These are phyloP conservation scores for Heliamphora pulchella DNA, from an alignment of 179 eudicot genomes.

Conservation along the genomic window DNA sequence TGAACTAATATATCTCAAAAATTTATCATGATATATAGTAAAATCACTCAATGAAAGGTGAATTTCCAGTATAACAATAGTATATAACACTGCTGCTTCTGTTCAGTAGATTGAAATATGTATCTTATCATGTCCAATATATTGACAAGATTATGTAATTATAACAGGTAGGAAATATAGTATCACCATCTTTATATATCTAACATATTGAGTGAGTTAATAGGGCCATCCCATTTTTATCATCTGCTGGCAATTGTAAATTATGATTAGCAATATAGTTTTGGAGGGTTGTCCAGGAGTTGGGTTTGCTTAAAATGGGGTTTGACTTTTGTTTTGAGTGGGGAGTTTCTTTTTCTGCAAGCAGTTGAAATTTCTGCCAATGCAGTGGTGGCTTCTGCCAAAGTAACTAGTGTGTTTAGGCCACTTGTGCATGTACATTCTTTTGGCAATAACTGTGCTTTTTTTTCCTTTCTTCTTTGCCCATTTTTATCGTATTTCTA, in stretches of 20 bases:
- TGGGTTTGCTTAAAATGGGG: background rate
- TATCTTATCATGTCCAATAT: background rate
- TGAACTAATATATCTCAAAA: background rate
- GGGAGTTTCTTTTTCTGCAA: too few relatives aligned
- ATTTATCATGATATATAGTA: background rate
- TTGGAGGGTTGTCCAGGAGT: constrained; percentile 9
- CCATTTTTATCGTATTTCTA: background rate
- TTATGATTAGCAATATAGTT: background rate
- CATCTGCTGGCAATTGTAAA: background rate
- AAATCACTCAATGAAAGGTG: background rate
- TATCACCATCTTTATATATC: background rate
- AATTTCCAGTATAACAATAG: background rate
- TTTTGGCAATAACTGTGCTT: background rate
- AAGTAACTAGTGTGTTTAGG: background rate
- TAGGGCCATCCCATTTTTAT: background rate
- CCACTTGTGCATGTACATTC: background rate
- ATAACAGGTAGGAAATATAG: background rate
- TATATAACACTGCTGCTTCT: background rate
- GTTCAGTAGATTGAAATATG: background rate
- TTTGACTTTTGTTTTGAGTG: background rate
- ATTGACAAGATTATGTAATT: background rate
- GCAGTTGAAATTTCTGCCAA: background rate
- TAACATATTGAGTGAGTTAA: background rate
- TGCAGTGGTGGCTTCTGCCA: too few relatives aligned
- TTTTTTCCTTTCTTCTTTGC: background rate